Evolutionary conservation across 1,284 basidiomycete genomes (phyloP).

Genomic region (Dichomitus squalens): DNA sequence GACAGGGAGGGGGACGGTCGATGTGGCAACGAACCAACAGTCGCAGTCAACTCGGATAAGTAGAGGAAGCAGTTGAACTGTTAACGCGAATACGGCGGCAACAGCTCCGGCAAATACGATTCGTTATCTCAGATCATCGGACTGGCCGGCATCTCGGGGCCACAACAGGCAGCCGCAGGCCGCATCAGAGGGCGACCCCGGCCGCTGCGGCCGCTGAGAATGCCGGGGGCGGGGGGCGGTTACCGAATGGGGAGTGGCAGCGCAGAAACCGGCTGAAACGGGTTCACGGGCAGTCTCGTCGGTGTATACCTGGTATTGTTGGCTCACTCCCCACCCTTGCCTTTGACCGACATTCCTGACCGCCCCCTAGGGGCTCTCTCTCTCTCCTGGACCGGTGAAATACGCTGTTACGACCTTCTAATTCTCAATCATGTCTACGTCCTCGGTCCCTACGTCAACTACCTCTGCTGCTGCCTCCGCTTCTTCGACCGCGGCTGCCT

Average conservation of each 20-base stretch:
- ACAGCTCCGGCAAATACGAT: not conserved
- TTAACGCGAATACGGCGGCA: not conserved
- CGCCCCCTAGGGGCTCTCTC: conserved; percentile 10
- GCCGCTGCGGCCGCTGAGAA: too few species aligned
- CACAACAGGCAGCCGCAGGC: not conserved
- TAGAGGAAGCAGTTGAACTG: not conserved
- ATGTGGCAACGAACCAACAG: not conserved
- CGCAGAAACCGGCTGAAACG: too few species aligned
- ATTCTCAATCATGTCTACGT: conserved; percentile 34
- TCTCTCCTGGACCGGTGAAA: conserved; percentile 11
- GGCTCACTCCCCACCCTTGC: not conserved
- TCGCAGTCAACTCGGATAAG: too few species aligned
- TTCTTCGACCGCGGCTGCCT: conserved; percentile 36
- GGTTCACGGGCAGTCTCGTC: too few species aligned
- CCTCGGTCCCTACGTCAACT: conserved; percentile 30
- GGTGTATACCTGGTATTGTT: not conserved
- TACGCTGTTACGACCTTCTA: conserved; percentile 18
- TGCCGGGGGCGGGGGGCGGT: too few species aligned
- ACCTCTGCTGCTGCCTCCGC: conserved; percentile 38
- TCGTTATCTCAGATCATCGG: not conserved
- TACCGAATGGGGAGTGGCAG: too few species aligned
- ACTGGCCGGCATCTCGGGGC: not conserved
- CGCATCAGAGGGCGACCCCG: too few species aligned
- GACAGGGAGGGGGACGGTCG: not conserved
- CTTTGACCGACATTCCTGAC: not conserved